These are phyloP conservation scores for Phytomonas francai DNA, from an alignment of 208 protist species.

Conservation along the genomic window DNA sequence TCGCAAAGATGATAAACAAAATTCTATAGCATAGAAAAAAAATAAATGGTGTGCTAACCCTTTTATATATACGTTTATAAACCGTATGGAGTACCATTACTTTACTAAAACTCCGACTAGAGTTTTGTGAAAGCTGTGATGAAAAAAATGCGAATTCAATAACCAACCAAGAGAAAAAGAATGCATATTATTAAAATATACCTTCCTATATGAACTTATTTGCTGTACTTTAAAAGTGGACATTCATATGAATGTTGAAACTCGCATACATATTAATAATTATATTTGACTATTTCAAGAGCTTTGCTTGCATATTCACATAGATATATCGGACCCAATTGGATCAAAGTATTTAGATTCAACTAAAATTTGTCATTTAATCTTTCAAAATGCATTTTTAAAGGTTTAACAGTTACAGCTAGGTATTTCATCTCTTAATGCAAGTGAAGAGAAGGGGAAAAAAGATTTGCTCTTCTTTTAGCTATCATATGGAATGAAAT, in stretches of 20 bases:
- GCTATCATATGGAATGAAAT: background rate
- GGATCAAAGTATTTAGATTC: background rate
- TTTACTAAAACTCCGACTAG: background rate
- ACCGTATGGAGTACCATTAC: background rate
- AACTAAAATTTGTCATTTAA: background rate
- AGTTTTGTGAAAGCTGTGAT: background rate
- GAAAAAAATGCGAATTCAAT: background rate
- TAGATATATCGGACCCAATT: background rate
- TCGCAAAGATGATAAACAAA: background rate
- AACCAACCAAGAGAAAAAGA: background rate
- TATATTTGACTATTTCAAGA: background rate
- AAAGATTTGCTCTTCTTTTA: no score
- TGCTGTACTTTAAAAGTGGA: background rate
- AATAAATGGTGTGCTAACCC: background rate
- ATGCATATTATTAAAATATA: background rate
- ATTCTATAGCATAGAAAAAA: slow-evolving; percentile 6
- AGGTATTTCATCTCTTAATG: background rate
- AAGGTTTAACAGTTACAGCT: background rate
- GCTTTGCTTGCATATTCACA: background rate
- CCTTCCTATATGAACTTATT: background rate
- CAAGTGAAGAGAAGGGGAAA: background rate
- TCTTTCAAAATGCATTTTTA: background rate
- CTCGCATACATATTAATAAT: slow-evolving; percentile 1
- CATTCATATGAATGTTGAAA: background rate
- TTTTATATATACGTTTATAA: background rate